These are phyloP conservation scores for Cryptococcus wingfieldii DNA, from an alignment of 1,284 basidiomycete genomes.

Conservation along the genomic window DNA sequence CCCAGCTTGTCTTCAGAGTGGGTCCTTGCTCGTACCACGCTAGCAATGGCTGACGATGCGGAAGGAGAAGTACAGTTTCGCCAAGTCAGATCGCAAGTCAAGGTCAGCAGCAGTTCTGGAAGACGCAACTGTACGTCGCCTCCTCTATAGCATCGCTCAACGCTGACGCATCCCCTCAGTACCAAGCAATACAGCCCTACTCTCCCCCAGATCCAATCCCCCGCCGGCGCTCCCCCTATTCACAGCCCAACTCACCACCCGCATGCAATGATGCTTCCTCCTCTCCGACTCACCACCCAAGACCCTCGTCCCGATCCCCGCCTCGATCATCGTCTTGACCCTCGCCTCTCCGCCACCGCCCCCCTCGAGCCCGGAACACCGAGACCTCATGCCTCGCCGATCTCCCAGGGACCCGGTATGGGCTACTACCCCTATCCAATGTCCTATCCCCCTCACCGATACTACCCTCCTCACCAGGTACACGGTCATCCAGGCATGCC, in stretches of 20 bases:
- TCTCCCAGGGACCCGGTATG: too few species aligned
- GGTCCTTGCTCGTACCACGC: not conserved
- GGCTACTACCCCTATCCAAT: not conserved
- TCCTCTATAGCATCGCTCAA: not conserved
- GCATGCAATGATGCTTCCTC: conserved; percentile 7
- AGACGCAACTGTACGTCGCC: not conserved
- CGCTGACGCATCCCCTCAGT: not conserved
- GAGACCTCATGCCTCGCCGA: not conserved
- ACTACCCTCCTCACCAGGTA: not conserved
- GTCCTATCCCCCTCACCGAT: not conserved
- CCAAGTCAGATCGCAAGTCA: not conserved
- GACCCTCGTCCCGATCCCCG: not conserved
- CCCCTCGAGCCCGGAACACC: not conserved
- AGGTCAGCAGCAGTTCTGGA: not conserved
- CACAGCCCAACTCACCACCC: not conserved
- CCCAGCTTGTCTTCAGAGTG: conserved; percentile 8
- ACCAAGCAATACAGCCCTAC: conserved; percentile 3
- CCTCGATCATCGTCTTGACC: not conserved
- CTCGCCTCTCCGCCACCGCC: not conserved
- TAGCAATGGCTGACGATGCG: not conserved
- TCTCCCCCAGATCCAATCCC: conserved; percentile 6
- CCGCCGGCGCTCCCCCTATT: not conserved
- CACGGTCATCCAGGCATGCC: conserved; percentile 1
- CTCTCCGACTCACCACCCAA: conserved; percentile 3
- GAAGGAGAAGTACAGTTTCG: conserved; percentile 5